Evolutionary conservation across 176 grass and related monocot species (phyloP).

Genomic region (Luzula sylvatica): DNA sequence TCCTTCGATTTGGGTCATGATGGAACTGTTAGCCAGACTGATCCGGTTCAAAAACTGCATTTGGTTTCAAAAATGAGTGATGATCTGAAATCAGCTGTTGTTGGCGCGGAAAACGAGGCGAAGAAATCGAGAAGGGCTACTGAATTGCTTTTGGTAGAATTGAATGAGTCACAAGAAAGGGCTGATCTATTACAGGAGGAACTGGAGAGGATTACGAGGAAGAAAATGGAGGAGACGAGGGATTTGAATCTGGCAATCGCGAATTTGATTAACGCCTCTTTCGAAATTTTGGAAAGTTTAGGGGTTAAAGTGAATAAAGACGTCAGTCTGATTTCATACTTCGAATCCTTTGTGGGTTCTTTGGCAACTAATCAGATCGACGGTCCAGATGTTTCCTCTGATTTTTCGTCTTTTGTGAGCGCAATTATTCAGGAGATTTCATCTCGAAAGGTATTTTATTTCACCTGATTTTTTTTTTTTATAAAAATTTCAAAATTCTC

Average conservation of each 20-base stretch:
- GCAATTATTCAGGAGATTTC: conserved; percentile 19
- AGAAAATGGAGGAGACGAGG: conserved; percentile 51
- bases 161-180: conserved; percentile 94
- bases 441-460: conserved; percentile 21
- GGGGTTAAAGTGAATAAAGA: conserved; percentile 42
- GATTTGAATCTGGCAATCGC: conserved; percentile 49
- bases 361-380: conserved; percentile 40
- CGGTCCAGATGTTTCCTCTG: conserved; percentile 21
- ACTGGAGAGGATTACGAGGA: conserved; percentile 48
- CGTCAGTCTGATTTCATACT: conserved; percentile 46
- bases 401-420: conserved; percentile 5
- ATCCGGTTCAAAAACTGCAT: conserved; percentile 67
- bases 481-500: background rate
- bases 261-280: conserved; percentile 54
- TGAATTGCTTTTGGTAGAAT: conserved; percentile 73
- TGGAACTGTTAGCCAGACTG: conserved; percentile 18
- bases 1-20: conserved; percentile 36
- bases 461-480: background rate
- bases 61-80: conserved; percentile 33
- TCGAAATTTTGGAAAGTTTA: conserved; percentile 60
- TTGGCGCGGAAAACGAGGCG: conserved; percentile 57
- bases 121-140: conserved; percentile 61
- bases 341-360: conserved; percentile 58
- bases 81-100: conserved; percentile 31
- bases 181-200: conserved; percentile 85